These are phyloP conservation scores for Trichoderma sp. DNA, from an alignment of 2,329 filamentous ascomycete genomes.

Conservation along the genomic window DNA sequence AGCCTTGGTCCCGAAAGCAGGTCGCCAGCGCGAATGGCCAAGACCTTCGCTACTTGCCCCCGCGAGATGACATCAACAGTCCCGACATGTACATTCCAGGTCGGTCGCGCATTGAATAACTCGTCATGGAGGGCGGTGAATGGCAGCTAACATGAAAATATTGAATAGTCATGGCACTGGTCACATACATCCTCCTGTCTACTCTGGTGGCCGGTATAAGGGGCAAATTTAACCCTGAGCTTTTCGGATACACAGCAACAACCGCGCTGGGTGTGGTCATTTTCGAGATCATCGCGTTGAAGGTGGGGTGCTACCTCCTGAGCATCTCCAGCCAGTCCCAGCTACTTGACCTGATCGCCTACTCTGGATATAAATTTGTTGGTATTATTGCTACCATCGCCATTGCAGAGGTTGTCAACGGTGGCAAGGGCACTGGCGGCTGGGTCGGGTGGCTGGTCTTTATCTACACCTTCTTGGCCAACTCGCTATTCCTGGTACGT, in stretches of 20 bases:
- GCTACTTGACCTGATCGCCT: slow-evolving; percentile 89
- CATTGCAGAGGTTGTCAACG: slow-evolving; percentile 74
- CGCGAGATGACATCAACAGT: slow-evolving; percentile 93
- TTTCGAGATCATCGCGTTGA: slow-evolving; percentile 86
- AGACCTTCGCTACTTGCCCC: slow-evolving; percentile 81
- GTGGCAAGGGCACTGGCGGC: slow-evolving; percentile 78
- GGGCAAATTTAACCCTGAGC: slow-evolving; percentile 90
- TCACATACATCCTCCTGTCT: slow-evolving; percentile 94
- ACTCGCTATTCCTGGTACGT: slow-evolving; percentile 89
- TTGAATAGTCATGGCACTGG: slow-evolving; percentile 78
- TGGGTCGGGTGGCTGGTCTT: slow-evolving; percentile 91
- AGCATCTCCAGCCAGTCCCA: slow-evolving; percentile 94
- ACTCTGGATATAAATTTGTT: slow-evolving; percentile 98
- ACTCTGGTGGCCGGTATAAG: slow-evolving; percentile 86
- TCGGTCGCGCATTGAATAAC: slow-evolving; percentile 33
- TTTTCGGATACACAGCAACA: slow-evolving; percentile 86
- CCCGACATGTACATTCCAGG: slow-evolving; percentile 98
- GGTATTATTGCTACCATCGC: slow-evolving; percentile 89
- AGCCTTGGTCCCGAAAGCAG: slow-evolving; percentile 94
- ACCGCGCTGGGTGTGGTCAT: slow-evolving; percentile 80
- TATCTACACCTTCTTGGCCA: slow-evolving; percentile 87
- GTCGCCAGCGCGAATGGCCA: slow-evolving; percentile 68
- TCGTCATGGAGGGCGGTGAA: background rate
- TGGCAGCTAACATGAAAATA: slow-evolving; percentile 30
- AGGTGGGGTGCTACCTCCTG: slow-evolving; percentile 89